Base-by-base conservation (phyloP, 495 filamentous ascomycete genomes). In the Penicillium robsamsonii region DNA sequence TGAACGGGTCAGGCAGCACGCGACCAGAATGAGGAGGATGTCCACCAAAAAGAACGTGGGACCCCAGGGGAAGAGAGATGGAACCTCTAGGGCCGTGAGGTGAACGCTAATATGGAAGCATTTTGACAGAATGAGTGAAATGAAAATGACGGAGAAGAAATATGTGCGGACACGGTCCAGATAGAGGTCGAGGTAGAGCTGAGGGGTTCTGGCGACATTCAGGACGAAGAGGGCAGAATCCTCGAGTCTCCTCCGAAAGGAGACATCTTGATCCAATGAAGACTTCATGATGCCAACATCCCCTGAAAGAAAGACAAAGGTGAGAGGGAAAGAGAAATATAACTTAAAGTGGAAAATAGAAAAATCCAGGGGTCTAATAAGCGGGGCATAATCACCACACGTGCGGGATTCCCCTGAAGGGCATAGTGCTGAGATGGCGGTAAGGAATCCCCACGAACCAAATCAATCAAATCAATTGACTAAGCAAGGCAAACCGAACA, bases 31-130 rank as follows among this genome's bases (percentile, higher is more conserved):
- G 24, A 59, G 41, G 2, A 67, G 5, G 17, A 62, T 50, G 56
- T 69, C 66, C 20, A 55, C 60, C 11, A 65, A n/a, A 40, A 69
- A 69, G 48, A 69, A 69, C 11, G 66, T 62, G 35, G 54, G 37
- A 8, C 66, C 58, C 66, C 66, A 69, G 10, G 42, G 22, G 6
- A 62, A 18, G 29, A 69, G 50, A n/a, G 55, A 45, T 1, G 13
- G 7, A 13, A 57, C 9, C 5, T 55, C 43, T 22, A 68, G 43
- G 0, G 60, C 57, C 18, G 54, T 55, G 29, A 52, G 15, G 46
- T 68, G 60, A 50, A 60, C 45, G 40, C 46, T 51, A 33, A 69
- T 55, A 53, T 66, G 66, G 60, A 69, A 53, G 31, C 54, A 45
- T 59, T 69, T 69, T 30, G 63, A 60, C 12, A 49, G 9, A 7